Percentiles rank a stretch among this genome's conserved stretches.
phyloP scores from a whole-genome alignment of 495 filamentous ascomycete species.

The Pseudoneurospora amorphoporcata region DNA sequence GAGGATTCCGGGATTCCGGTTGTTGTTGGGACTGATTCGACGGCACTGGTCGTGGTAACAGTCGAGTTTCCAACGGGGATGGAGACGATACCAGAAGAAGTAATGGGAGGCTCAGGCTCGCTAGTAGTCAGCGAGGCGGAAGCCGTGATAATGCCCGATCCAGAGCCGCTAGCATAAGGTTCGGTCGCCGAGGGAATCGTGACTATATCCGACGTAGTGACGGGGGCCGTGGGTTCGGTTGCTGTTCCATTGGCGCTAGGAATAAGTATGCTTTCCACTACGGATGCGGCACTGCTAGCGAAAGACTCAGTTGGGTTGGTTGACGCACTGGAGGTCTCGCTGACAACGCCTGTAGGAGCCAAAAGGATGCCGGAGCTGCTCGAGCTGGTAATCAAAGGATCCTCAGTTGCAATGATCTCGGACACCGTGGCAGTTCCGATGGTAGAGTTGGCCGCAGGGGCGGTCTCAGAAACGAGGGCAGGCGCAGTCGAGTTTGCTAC shows the following conservation, averaged over 20 bases:
- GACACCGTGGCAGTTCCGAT: background rate
- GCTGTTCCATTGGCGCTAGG: background rate
- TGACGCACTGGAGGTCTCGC: background rate
- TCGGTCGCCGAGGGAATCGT: background rate
- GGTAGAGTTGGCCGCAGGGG: background rate
- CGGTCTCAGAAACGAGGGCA: background rate
- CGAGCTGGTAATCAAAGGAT: constrained; percentile 2
- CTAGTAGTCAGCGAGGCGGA: background rate
- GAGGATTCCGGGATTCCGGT: background rate
- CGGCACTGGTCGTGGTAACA: background rate
- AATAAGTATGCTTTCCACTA: constrained; percentile 1
- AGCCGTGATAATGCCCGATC: background rate
- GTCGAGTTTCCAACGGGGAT: constrained; percentile 2
- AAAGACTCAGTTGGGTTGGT: constrained; percentile 1
- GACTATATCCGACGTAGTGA: constrained; percentile 1
- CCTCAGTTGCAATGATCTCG: constrained; percentile 1
- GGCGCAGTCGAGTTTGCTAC: background rate
- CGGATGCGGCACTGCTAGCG: constrained; percentile 1
- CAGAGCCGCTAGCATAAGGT: background rate
- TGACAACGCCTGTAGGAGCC: constrained; percentile 9
- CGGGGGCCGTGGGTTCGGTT: background rate
- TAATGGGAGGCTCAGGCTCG: background rate
- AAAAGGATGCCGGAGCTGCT: constrained; percentile 3
- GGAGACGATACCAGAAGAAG: background rate
- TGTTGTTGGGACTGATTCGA: background rate